Evolutionary conservation across 164 flowering plant species (phyloP), one percentile per base, ranked within the genome.

Genomic region (Berberis vulgaris): DNA sequence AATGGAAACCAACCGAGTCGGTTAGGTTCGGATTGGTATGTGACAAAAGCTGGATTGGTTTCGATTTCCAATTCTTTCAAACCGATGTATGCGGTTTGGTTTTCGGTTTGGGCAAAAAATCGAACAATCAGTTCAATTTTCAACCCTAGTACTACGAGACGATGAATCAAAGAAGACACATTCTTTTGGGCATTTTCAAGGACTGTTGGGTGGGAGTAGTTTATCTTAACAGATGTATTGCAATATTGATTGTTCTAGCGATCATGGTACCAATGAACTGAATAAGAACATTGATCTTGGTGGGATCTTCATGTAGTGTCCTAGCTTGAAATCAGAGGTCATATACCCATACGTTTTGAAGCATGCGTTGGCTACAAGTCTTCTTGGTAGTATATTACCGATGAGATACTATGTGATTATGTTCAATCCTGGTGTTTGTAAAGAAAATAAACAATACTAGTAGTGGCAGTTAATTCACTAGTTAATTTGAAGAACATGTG

Each of bases 91-190:
- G 26, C 26, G 26, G 26, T 26, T 26, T 26, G 26, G 26, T 26
- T 26, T 26, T 26, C 26, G 26, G 26, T 26, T 26, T 26, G 26
- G 26, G 26, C 26, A 26, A 26, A 26, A 26, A 26, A 26, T 26
- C 26, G 26, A 26, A 26, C 0, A 26, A 0, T 26, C 26, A 26
- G 26, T 26, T 26, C 26, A 26, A 26, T 26, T 26, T 26, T 26
- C 26, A 26, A 26, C 26, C 26, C 26, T 26, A 26, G 26, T 26
- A 26, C 26, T 26, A 26, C 26, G 26, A 26, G 26, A 26, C 2
- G 97, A 93, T 57, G 98, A 96, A 73, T 88, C 96, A 43, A 85
- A 93, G 80, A 93, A 93, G 59, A 89, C 97, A 11, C 94, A 73
- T 46, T 93, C 94, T 26, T 80, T 64, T 1, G 97, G 94, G 73